These are phyloP conservation scores for Penicillium goetzii DNA, from an alignment of 495 filamentous ascomycete genomes.

Conservation along the genomic window DNA sequence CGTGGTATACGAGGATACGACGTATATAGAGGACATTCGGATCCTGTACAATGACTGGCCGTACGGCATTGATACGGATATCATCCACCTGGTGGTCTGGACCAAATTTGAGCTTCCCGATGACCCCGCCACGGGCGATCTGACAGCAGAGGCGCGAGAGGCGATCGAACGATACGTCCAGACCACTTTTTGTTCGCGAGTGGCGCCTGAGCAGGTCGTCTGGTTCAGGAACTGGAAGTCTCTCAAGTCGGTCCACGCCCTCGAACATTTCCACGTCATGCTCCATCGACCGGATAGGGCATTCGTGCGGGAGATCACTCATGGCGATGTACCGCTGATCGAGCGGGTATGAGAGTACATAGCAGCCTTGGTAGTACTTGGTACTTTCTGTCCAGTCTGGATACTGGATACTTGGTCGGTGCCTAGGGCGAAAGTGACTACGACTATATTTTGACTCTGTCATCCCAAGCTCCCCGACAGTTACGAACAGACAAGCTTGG, in stretches of 20 bases:
- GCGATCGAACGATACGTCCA: slow-evolving; percentile 72
- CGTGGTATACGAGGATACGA: neutral
- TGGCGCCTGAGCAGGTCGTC: slow-evolving; percentile 59
- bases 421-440: neutral
- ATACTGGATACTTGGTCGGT: neutral
- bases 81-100: slow-evolving; percentile 87
- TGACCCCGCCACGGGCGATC: slow-evolving; percentile 63
- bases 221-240: slow-evolving; percentile 92
- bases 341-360: slow-evolving; percentile 29
- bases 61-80: slow-evolving; percentile 74
- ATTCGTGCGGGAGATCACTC: slow-evolving; percentile 72
- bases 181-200: slow-evolving; percentile 59
- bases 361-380: neutral
- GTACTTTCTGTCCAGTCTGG: neutral
- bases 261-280: slow-evolving; percentile 97
- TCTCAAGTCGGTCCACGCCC: slow-evolving; percentile 78
- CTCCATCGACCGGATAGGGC: slow-evolving; percentile 70
- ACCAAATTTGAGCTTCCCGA: slow-evolving; percentile 83
- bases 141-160: slow-evolving; percentile 62
- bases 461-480: neutral
- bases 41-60: slow-evolving; percentile 90
- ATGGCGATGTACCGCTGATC: slow-evolving; percentile 69
- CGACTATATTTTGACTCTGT: neutral
- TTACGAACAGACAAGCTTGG: slow-evolving; percentile 1
- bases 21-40: slow-evolving; percentile 64